A percentile compares a stretch with the other conserved stretches of the same genome.
Evolutionary conservation across 768 basidiomycete species (phyloP).

Genomic region (Coprinellus micaceus): DNA sequence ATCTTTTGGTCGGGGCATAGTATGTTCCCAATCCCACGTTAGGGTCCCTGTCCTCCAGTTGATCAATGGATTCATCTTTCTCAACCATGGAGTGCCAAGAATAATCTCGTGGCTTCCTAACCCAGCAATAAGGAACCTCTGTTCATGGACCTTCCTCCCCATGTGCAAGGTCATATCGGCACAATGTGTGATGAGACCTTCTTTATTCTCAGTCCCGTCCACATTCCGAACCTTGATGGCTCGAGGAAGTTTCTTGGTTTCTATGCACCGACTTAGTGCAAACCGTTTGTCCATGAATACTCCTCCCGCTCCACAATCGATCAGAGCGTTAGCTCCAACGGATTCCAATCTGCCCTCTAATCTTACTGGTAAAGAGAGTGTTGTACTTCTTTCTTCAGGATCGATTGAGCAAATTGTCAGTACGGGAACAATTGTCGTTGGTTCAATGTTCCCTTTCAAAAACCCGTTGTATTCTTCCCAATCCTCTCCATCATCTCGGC

Average conservation of each 20-base stretch:
- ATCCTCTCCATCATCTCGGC: background rate
- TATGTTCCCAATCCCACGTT: background rate
- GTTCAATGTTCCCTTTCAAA: background rate
- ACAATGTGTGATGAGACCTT: background rate
- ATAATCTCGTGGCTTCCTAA: background rate
- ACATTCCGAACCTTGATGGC: background rate
- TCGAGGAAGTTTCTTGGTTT: background rate
- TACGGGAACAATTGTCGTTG: background rate
- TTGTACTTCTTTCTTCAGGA: background rate
- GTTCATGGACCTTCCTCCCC: background rate
- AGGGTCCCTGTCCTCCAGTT: slow-evolving; percentile 3
- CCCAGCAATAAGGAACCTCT: background rate
- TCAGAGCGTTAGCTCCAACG: background rate
- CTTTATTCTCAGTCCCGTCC: slow-evolving; percentile 4
- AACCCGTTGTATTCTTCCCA: background rate
- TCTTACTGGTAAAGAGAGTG: background rate
- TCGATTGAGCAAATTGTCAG: background rate
- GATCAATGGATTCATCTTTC: background rate
- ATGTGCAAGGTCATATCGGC: background rate
- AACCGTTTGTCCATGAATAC: background rate
- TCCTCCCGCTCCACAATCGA: background rate
- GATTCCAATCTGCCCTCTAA: background rate
- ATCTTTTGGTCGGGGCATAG: too few species aligned
- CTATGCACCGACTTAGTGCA: background rate
- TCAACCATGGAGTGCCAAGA: background rate